Base-by-base conservation (phyloP, 352 stramenopile genomes). In the Globisporangium abappressorium region DNA sequence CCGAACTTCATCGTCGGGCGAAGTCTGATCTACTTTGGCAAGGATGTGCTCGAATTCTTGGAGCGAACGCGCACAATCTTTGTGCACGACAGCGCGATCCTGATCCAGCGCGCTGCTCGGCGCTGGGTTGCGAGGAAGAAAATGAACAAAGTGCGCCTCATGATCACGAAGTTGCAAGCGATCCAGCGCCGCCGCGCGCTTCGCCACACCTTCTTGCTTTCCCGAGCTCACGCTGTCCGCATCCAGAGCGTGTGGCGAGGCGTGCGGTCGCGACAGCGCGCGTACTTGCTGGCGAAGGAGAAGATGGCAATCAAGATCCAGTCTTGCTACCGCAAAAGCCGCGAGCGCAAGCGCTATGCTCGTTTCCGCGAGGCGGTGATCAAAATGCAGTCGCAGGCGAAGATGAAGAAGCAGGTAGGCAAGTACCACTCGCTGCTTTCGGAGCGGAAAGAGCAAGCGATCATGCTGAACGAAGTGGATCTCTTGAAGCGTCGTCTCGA, bases 1-100 rank as follows among this genome's bases (percentile, higher is more conserved):
- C 81, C 82, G 5, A 72, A 73, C 2, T 93, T 92, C 55, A 84
- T 94, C 2, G 78, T 95, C 1, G 86, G 88, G 14, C 95, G 94
- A 68, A 98, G 83, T 14, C 84, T 95, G 26, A 87, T 98, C 7
- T 99, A 98, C 81, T 98, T 98, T 75, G 88, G 90, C 54, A 92
- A 96, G 58, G 92, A 96, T 46, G 91, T 97, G 24, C 72, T 98
- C 20, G 96, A 99, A 76, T 86, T 80, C 65, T 77, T 98, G 15
- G 94, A 98, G 65, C 79, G 87, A 41, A 74, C 77, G 15, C 80
- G 87, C 28, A 91, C 85, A 4, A 75, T 80, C 1, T 93, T 93
- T 14, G 78, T 93, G 34, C 81, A 93, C 53, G 81, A 89, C 33
- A 76, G 82, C 49, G 87, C 87, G 6, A 71, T 87, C 36, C 66